Conservation (phyloP, 257 asterid genomes). For the Fraxinus excelsior region DNA sequence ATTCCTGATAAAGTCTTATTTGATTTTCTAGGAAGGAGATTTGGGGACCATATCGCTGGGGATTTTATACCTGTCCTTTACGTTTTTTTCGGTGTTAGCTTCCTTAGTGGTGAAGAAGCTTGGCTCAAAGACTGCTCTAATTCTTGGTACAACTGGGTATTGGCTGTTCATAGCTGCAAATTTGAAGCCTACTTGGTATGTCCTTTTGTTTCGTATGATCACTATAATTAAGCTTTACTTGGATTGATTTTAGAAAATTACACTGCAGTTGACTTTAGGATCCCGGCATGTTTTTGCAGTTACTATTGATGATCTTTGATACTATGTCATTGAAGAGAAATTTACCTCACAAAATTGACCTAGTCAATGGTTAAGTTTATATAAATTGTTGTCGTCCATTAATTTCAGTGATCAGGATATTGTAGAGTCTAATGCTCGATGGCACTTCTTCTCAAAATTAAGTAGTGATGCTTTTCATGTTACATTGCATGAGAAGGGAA, state of each 20-base stretch:
- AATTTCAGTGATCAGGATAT: neutral
- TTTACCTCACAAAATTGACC: neutral
- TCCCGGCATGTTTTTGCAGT: neutral
- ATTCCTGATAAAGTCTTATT: neutral
- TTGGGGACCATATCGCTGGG: constrained; percentile 88
- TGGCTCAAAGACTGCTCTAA: constrained; percentile 79
- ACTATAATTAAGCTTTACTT: constrained; percentile 24
- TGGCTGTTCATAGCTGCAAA: constrained; percentile 94
- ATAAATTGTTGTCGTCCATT: neutral
- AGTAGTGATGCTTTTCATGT: neutral
- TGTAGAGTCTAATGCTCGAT: neutral
- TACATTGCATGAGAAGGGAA: neutral
- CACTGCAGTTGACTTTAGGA: neutral
- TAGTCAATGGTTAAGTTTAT: neutral
- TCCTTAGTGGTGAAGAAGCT: constrained; percentile 79
- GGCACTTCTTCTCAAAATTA: neutral
- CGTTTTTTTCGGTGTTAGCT: constrained; percentile 71
- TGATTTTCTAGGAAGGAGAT: constrained; percentile 70
- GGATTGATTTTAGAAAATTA: neutral
- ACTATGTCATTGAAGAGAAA: neutral
- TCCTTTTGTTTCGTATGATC: neutral
- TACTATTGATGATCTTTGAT: neutral
- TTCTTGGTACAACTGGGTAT: constrained; percentile 90
- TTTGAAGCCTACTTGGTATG: constrained; percentile 90
- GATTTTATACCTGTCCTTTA: constrained; percentile 83